Base-by-base conservation (phyloP, 1,284 basidiomycete genomes). In the Thecaphora frezii region DNA sequence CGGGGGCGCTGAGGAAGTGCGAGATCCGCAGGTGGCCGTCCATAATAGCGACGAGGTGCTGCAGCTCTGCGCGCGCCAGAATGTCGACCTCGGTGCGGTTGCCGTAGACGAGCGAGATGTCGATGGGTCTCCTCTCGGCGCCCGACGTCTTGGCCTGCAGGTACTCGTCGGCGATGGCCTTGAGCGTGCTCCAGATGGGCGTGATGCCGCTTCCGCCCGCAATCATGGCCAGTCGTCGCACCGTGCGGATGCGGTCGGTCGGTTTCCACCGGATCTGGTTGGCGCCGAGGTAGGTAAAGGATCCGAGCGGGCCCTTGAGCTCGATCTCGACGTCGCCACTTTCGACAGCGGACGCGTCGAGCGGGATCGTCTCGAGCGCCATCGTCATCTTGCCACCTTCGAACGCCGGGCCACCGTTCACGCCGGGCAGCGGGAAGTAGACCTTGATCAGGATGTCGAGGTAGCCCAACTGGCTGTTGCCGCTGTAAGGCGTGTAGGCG, bases 171-270 rank as follows among this genome's bases (percentile, higher is more conserved):
- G 86, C 75, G 37, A 87, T 80, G 38, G 81, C 82, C 44, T 74
- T 73, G 46, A 75, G 61, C 23, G 71, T 73, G 9, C 58, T 64
- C 73, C 73, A 75, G 59, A 74, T 86, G 0, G 86, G 86, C 0
- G 86, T 86, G 54, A 87, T 84, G 18, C 85, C 86, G 41, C 83
- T 85, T 12, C 86, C 87, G 10, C 82, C 87, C 56, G 84, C 86
- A 38, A 88, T 81, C 81, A 88, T 81, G 1, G 84, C 86, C 16
- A 88, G 68, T 19, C 84, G 79, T 37, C 74, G 78, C 12, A 84
- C 77, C 19, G 72, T 76, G 28, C 78, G 76, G 33, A 57, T 44
- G 12, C 42, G 45, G 46, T 80, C 66, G 3, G 77, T 62, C 0
- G 82, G 81, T 48, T 81, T 80, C 80, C 83, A 81, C 21, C 63